phyloP scores from a whole-genome alignment of 2,329 filamentous ascomycete species.

The Raffaelea albimanens region DNA sequence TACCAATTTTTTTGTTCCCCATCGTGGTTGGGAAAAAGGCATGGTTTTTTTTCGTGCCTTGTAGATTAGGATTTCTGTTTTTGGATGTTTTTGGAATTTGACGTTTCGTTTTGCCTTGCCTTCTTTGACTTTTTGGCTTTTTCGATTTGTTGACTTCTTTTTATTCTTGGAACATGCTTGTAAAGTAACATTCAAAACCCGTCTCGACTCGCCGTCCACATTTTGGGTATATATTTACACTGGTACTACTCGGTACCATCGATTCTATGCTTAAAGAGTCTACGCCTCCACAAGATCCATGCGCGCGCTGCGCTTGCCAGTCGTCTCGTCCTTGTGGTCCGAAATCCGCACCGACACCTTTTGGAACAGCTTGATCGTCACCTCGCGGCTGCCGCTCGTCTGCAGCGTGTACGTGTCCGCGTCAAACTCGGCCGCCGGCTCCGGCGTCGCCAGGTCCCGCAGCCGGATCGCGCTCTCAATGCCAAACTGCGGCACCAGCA shows the following conservation, averaged over 20 bases:
- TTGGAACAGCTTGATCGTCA: slow-evolving; percentile 76
- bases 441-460: slow-evolving; percentile 63
- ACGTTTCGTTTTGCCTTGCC: neutral
- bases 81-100: too few species aligned
- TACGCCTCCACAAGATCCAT: slow-evolving; percentile 49
- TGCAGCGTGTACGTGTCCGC: slow-evolving; percentile 72
- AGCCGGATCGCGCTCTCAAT: slow-evolving; percentile 88
- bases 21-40: too few species aligned
- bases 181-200: too few species aligned
- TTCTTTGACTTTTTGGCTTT: neutral
- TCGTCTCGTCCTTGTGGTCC: slow-evolving; percentile 87
- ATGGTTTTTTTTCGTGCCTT: too few species aligned
- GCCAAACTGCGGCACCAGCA: slow-evolving; percentile 90
- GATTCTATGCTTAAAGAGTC: too few species aligned
- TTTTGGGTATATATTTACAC: too few species aligned
- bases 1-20: too few species aligned
- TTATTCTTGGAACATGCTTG: too few species aligned
- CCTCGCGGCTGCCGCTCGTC: slow-evolving; percentile 42
- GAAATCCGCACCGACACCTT: slow-evolving; percentile 83
- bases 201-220: too few species aligned
- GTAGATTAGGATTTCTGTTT: too few species aligned
- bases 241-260: too few species aligned
- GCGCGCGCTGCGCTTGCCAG: slow-evolving; percentile 89
- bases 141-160: neutral
- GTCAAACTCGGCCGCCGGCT: slow-evolving; percentile 76